These are phyloP conservation scores for Phytophthora fragariae DNA, from an alignment of 352 stramenopile genomes.

Conservation along the genomic window DNA sequence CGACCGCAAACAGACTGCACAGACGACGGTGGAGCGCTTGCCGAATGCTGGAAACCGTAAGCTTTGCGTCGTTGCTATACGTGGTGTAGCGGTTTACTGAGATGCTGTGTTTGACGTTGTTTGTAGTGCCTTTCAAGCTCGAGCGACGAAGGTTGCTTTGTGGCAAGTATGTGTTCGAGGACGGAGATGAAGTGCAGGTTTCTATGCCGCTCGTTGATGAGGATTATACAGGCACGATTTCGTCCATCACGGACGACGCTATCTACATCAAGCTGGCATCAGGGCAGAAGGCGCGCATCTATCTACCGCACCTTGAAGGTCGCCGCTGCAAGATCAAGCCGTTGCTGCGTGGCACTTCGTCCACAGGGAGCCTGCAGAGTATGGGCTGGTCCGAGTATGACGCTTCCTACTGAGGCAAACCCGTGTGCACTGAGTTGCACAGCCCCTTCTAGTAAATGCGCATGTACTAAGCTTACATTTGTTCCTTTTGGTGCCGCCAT, in stretches of 20 bases:
- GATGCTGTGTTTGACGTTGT: slow-evolving; percentile 15
- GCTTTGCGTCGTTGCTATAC: slow-evolving; percentile 4
- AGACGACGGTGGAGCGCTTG: slow-evolving; percentile 35
- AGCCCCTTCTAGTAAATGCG: slow-evolving; percentile 22
- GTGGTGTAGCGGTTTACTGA: slow-evolving; percentile 9
- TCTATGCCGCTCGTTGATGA: slow-evolving; percentile 69
- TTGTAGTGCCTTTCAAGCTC: slow-evolving; percentile 52
- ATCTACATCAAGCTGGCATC: slow-evolving; percentile 75
- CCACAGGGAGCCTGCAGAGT: slow-evolving; percentile 56
- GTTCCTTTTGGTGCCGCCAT: slow-evolving; percentile 8
- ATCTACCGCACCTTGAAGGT: slow-evolving; percentile 59
- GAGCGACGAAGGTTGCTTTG: slow-evolving; percentile 67
- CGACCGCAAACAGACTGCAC: slow-evolving; percentile 40
- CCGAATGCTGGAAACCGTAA: slow-evolving; percentile 45
- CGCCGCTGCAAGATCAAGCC: slow-evolving; percentile 72
- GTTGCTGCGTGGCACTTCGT: slow-evolving; percentile 58
- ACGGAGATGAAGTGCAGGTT: slow-evolving; percentile 82
- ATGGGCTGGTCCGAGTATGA: slow-evolving; percentile 74
- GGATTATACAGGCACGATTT: slow-evolving; percentile 82
- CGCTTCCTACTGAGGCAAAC: slow-evolving; percentile 48
- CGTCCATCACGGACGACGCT: slow-evolving; percentile 75
- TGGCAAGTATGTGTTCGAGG: slow-evolving; percentile 81
- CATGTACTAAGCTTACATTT: slow-evolving; percentile 25
- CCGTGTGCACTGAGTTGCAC: slow-evolving; percentile 10
- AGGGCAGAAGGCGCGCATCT: slow-evolving; percentile 71